These are phyloP conservation scores for Melanopsichium pennsylvanicum DNA, from an alignment of 1,284 basidiomycete species.

Conservation along the genomic window DNA sequence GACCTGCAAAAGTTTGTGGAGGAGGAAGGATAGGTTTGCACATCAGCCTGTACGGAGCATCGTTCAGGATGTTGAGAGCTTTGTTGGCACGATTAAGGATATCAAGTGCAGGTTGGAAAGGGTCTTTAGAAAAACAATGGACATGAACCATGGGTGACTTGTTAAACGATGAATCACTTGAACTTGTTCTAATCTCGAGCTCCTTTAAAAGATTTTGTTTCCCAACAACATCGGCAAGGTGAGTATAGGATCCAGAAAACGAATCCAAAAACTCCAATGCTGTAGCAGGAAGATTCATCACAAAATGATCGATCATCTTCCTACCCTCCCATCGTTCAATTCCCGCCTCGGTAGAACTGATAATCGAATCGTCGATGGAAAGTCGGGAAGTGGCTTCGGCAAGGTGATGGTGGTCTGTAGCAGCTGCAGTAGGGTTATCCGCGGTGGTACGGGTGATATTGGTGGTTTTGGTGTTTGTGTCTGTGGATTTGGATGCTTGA, in stretches of 20 bases:
- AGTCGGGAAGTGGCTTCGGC: neutral
- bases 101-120: slow-evolving; percentile 52
- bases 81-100: slow-evolving; percentile 54
- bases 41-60: slow-evolving; percentile 1
- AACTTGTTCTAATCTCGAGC: slow-evolving; percentile 7
- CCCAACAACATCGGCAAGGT: slow-evolving; percentile 66
- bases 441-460: too few relatives aligned
- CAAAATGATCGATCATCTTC: slow-evolving; percentile 74
- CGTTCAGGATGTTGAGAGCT: slow-evolving; percentile 26
- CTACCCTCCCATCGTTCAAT: slow-evolving; percentile 8
- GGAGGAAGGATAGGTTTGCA: slow-evolving; percentile 25
- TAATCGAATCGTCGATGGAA: neutral
- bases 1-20: slow-evolving; percentile 24
- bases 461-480: too few relatives aligned
- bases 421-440: too few relatives aligned
- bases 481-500: neutral
- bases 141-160: slow-evolving; percentile 83
- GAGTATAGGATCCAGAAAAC: slow-evolving; percentile 77
- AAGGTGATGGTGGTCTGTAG: too few relatives aligned
- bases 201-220: slow-evolving; percentile 60
- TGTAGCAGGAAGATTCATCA: slow-evolving; percentile 96
- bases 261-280: slow-evolving; percentile 90
- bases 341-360: neutral
- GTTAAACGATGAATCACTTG: slow-evolving; percentile 66
- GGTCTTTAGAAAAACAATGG: slow-evolving; percentile 91